Evolutionary conservation across 2,329 filamentous ascomycete species (phyloP).

Genomic region (Bipolaris bicolor): DNA sequence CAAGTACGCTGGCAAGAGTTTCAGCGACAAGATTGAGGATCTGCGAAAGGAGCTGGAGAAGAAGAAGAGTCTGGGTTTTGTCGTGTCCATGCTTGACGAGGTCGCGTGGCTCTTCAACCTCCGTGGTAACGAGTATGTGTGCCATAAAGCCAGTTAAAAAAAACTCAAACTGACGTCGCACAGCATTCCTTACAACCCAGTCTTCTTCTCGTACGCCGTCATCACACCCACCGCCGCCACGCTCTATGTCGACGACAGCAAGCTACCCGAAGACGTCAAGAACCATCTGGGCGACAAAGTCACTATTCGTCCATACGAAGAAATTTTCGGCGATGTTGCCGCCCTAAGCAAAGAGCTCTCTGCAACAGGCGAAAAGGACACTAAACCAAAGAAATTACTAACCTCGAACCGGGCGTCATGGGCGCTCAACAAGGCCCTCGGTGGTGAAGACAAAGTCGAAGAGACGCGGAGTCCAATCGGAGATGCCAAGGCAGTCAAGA

Average conservation of each 20-base stretch:
- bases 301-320: constrained; percentile 78
- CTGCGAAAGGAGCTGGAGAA: constrained; percentile 90
- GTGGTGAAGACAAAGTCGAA: constrained; percentile 83
- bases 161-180: constrained; percentile 13
- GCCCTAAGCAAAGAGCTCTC: constrained; percentile 59
- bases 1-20: constrained; percentile 81
- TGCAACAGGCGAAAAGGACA: constrained; percentile 45
- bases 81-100: constrained; percentile 95
- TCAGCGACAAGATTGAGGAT: constrained; percentile 81
- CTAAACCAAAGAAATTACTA: constrained; percentile 68
- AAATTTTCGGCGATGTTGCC: constrained; percentile 79
- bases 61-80: constrained; percentile 84
- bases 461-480: constrained; percentile 85
- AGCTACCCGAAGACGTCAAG: constrained; percentile 72
- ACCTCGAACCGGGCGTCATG: constrained; percentile 91
- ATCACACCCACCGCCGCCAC: constrained; percentile 77
- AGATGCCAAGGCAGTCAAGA: constrained; percentile 94
- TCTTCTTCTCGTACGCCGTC: constrained; percentile 96
- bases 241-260: constrained; percentile 82
- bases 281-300: constrained; percentile 74
- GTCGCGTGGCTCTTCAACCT: constrained; percentile 99
- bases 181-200: constrained; percentile 92
- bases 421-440: constrained; percentile 85
- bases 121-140: constrained; percentile 76
- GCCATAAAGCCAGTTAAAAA: neutral